Evolutionary conservation across 2,329 filamentous ascomycete species (phyloP), one percentile per base, ranked within the genome.

Genomic region (Penicillium sp.): DNA sequence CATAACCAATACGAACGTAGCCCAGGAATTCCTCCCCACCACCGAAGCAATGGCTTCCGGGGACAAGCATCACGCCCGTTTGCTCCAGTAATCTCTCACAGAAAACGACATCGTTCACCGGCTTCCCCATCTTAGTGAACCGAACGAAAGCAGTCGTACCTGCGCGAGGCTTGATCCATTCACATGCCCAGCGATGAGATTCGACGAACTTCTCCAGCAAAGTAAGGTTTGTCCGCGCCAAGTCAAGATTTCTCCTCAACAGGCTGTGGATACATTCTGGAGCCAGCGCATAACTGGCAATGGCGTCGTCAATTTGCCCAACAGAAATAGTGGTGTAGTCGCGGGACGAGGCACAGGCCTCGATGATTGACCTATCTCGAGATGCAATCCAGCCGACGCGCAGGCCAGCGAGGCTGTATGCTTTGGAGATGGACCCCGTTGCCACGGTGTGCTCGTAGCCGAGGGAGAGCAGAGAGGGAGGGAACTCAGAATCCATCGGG

Each of bases 251-350:
- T 11, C 81, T 72, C 3, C 68, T 71, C 2, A 87, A 70, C 2
- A 88, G 66, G 8, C 67, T 70, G 47, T 83, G 73, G n/a, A 88
- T 77, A 14, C 84, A 82, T 21, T 72, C 68, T 2, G 77, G 69
- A 8, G 78, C 78, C 6, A 95, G 69, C 0, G 89, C 88, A 57
- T 83, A 91, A 18, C 79, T 77, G 2, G 87, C 89, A 8, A 94
- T 74, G 34, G 79, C 77, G 60, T 94, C 87, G 60, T 94, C 87
- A 5, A 95, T 69, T 57, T 84, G 80, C n/a, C 85, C 86, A 0
- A 94, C 87, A 26, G 84, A 86, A 55, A 94, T 94, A 17, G 86
- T 89, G 3, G 87, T 94, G 70, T 93, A 94, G 62, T 93, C 84
- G 27, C 87, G 75, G 1, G 82, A 81, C 10, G 71, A 65, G 8